Percentiles rank a stretch among this genome's conserved stretches.
Conservation (phyloP, 2,329 filamentous ascomycete species). For the Fusarium sp. region DNA sequence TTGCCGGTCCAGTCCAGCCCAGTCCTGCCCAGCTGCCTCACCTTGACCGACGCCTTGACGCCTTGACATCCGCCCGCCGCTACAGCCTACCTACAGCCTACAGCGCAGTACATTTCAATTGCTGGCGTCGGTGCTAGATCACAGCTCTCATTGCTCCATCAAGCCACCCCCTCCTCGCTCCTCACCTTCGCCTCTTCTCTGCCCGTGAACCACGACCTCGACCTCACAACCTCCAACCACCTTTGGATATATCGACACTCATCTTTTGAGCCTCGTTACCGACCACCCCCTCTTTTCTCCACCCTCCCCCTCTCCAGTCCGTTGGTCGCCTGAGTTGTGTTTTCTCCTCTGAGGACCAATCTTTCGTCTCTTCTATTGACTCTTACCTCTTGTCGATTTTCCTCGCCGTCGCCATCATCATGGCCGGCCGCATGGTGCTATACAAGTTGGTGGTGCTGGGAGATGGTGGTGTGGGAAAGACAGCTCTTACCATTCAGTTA, state of each 20-base stretch:
- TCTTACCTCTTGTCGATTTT: slow-evolving; percentile 39
- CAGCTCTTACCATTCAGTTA: slow-evolving; percentile 93
- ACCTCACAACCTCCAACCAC: slow-evolving; percentile 44
- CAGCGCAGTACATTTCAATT: slow-evolving; percentile 25
- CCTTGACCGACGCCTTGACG: slow-evolving; percentile 40
- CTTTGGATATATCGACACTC: slow-evolving; percentile 34
- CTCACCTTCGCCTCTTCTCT: slow-evolving; percentile 43
- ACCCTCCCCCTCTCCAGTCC: slow-evolving; percentile 37
- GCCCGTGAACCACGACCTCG: slow-evolving; percentile 46
- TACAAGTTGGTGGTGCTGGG: slow-evolving; percentile 97
- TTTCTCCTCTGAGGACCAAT: slow-evolving; percentile 21
- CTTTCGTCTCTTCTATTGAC: slow-evolving; percentile 31
- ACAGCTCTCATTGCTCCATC: slow-evolving; percentile 48
- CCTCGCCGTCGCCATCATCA: slow-evolving; percentile 57
- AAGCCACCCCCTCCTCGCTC: slow-evolving; percentile 50
- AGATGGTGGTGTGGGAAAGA: slow-evolving; percentile 95
- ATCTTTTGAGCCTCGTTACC: slow-evolving; percentile 42
- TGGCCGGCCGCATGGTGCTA: slow-evolving; percentile 94
- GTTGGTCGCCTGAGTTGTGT: slow-evolving; percentile 30
- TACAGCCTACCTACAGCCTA: slow-evolving; percentile 7
- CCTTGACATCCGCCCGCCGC: slow-evolving; percentile 39
- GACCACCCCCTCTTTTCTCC: slow-evolving; percentile 37
- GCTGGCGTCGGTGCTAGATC: slow-evolving; percentile 26
- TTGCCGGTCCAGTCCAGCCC: not conserved
- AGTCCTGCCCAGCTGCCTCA: slow-evolving; percentile 21